Conservation (phyloP, 305 asterid species). For the Solanum hybrid region DNA sequence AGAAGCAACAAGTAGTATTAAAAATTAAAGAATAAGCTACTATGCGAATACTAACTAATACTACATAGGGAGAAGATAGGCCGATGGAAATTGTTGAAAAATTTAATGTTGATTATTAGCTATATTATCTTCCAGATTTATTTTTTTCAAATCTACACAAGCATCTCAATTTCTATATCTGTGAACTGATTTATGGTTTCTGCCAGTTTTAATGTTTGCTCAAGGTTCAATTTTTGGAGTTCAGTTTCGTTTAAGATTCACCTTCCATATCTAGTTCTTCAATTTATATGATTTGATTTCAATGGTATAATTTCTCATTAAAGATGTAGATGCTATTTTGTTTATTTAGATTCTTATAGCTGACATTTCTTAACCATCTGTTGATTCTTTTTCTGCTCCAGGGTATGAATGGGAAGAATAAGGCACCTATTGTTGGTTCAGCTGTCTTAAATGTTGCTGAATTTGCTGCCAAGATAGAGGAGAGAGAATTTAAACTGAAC, state of each 20-base stretch:
- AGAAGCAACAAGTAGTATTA: neutral
- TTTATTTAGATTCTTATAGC: neutral
- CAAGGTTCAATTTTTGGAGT: neutral
- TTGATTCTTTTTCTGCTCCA: slow-evolving; percentile 17
- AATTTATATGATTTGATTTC: neutral
- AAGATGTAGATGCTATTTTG: neutral
- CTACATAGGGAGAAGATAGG: neutral
- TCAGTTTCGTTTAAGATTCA: neutral
- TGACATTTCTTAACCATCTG: neutral
- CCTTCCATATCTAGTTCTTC: neutral
- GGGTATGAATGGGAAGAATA: slow-evolving; percentile 54
- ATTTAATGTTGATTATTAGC: neutral
- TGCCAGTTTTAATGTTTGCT: neutral
- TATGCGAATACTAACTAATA: neutral
- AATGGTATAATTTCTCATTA: neutral
- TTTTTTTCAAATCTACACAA: neutral
- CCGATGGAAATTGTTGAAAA: neutral
- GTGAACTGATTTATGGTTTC: neutral
- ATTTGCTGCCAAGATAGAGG: slow-evolving; percentile 53
- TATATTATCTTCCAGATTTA: neutral
- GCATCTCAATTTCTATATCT: neutral
- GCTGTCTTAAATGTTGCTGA: slow-evolving; percentile 73
- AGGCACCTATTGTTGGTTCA: slow-evolving; percentile 48
- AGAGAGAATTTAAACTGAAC: slow-evolving; percentile 37
- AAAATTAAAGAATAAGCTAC: neutral